These are phyloP conservation scores for Ensete ventricosum DNA, from an alignment of 176 grass and related monocot genomes.

Conservation along the genomic window DNA sequence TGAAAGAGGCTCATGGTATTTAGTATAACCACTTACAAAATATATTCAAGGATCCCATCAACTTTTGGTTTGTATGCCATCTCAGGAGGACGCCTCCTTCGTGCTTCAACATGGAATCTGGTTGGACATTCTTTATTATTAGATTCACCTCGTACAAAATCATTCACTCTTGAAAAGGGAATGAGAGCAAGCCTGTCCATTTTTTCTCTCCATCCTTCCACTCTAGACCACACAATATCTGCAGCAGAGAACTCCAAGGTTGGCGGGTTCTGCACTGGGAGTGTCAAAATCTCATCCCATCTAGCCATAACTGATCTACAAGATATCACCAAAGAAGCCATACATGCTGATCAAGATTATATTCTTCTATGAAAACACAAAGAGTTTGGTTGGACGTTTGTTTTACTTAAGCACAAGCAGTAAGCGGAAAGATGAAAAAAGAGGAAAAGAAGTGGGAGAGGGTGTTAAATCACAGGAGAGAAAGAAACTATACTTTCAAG, in stretches of 20 bases:
- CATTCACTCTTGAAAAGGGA: slow-evolving; percentile 75
- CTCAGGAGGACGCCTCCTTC: slow-evolving; percentile 51
- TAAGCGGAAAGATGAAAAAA: background rate
- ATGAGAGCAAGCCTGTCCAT: slow-evolving; percentile 92
- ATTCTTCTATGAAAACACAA: background rate
- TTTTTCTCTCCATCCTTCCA: slow-evolving; percentile 81
- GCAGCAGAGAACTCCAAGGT: slow-evolving; percentile 71
- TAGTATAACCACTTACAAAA: slow-evolving; percentile 45
- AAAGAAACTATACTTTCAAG: too few relatives aligned
- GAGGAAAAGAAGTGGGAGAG: background rate
- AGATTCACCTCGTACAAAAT: slow-evolving; percentile 87
- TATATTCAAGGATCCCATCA: slow-evolving; percentile 98
- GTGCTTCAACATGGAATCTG: slow-evolving; percentile 83
- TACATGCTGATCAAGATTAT: background rate
- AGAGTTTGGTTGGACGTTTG: background rate
- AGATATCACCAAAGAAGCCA: background rate
- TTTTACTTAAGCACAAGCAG: background rate
- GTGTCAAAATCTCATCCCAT: slow-evolving; percentile 88
- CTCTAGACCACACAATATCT: slow-evolving; percentile 80
- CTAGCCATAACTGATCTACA: slow-evolving; percentile 51
- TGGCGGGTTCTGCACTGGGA: slow-evolving; percentile 85
- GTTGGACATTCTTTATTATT: slow-evolving; percentile 75
- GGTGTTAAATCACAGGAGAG: too few relatives aligned
- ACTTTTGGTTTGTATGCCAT: slow-evolving; percentile 87
- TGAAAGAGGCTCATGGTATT: background rate